Evolutionary conservation across 257 asterid species (phyloP), one percentile per base, ranked within the genome.

Genomic region (Ocimum tenuiflorum): DNA sequence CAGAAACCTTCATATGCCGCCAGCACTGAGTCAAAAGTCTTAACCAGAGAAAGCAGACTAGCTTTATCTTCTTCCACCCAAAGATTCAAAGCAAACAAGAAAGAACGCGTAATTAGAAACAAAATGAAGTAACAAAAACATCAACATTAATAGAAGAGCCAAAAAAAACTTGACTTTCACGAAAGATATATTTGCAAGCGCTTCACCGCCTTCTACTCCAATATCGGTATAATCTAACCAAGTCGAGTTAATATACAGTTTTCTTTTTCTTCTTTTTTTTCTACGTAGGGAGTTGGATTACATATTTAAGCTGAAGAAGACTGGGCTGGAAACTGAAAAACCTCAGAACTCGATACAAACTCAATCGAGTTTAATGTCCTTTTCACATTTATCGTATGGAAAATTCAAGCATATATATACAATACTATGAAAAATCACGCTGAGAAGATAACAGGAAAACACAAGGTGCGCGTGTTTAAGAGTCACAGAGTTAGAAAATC

Each of bases 1-100:
- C 97, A 91, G 79, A 91, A 84, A 52, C 97, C 97, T 70, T 91
- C 88, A 62, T 86, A 91, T 45, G 92, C 96, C 51, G 88, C 85
- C 75, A 88, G 80, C 73, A 91, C 72, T 3, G 91, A 81, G 74
- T 88, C 92, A 66, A 91, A 88, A 15, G 76, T 58, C 84, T 84
- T 86, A 80, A 86, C 89, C 45, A 82, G 68, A 68, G 88, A 76
- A 76, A 88, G 79, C 78, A 85, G 81, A 49, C 23, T 77, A 59
- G 87, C 72, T 59, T 82, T 81, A 71, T 80, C 88, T 77, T 60
- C 81, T 55, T 65, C 58, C n/a, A 2, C 8, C 13, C 60, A 29
- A 51, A 65, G 46, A 52, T 43, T n/a, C 9, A 39, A 61, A 54
- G 27, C 58, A 71, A 36, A 66, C 8, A 33, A 9, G 38, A 33